phyloP scores from a whole-genome alignment of 352 stramenopile species.

The Globisporangium uncinulatum region DNA sequence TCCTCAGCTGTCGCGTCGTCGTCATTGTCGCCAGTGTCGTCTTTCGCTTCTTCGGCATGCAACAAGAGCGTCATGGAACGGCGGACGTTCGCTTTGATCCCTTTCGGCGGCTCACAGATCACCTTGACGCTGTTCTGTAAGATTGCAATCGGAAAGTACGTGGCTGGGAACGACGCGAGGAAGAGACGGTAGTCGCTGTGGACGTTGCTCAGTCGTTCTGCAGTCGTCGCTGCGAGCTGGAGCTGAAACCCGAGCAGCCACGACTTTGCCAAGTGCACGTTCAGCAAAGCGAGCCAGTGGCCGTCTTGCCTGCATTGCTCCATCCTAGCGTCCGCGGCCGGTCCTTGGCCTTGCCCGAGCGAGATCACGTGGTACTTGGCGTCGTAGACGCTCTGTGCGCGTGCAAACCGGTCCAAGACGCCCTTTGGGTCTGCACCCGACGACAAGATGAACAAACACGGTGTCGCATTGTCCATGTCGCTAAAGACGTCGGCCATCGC shows the following conservation, averaged over 20 bases:
- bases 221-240: constrained; percentile 27
- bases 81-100: constrained; percentile 68
- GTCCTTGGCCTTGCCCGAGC: constrained; percentile 73
- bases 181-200: constrained; percentile 66
- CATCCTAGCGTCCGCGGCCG: constrained; percentile 52
- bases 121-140: constrained; percentile 76
- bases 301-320: constrained; percentile 39
- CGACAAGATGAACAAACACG: constrained; percentile 74
- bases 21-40: constrained; percentile 1
- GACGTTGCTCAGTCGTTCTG: constrained; percentile 24
- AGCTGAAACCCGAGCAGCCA: constrained; percentile 69
- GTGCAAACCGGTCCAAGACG: constrained; percentile 42
- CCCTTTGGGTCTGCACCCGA: constrained; percentile 57
- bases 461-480: constrained; percentile 57
- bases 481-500: constrained; percentile 43
- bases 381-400: constrained; percentile 27
- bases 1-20: neutral
- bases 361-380: constrained; percentile 54
- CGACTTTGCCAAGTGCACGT: constrained; percentile 69
- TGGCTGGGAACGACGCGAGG: constrained; percentile 55
- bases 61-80: constrained; percentile 50
- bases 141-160: constrained; percentile 68
- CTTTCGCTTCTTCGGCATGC: neutral
- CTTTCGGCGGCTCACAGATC: constrained; percentile 68
- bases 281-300: constrained; percentile 69